Conservation (phyloP, 2,329 filamentous ascomycete genomes). For the Fusarium sp. region DNA sequence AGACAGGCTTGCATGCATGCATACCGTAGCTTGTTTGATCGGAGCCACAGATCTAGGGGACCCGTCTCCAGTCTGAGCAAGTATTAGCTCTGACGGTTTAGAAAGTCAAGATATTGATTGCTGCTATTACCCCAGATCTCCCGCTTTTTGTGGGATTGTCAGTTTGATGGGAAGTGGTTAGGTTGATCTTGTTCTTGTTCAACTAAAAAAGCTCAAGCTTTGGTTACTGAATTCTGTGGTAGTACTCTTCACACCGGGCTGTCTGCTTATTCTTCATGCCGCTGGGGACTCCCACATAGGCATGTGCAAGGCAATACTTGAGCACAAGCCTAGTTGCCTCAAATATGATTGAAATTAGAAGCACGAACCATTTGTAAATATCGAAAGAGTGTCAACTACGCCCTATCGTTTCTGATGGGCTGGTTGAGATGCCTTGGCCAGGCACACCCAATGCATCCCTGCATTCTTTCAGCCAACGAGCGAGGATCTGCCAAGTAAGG, state of each 20-base stretch:
- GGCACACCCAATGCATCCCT: conserved; percentile 33
- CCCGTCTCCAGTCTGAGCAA: conserved; percentile 8
- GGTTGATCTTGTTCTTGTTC: background rate
- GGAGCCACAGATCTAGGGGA: conserved; percentile 22
- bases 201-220: background rate
- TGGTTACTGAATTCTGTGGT: background rate
- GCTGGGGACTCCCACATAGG: background rate
- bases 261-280: background rate
- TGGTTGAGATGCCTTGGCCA: conserved; percentile 28
- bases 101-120: conserved; percentile 11
- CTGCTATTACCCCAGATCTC: conserved; percentile 36
- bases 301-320: background rate
- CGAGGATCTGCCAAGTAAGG: conserved; percentile 24
- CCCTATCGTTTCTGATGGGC: conserved; percentile 25
- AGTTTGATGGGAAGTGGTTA: conserved; percentile 12
- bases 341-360: conserved; percentile 15
- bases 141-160: conserved; percentile 14
- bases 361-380: conserved; percentile 11
- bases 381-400: conserved; percentile 28
- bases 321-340: background rate
- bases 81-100: conserved; percentile 20
- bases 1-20: background rate
- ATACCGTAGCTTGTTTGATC: conserved; percentile 19
- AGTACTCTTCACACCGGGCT: background rate
- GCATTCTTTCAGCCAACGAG: conserved; percentile 11